Conservation (phyloP, 2,329 filamentous ascomycete genomes). For the Aspergillus quadrilineatus region DNA sequence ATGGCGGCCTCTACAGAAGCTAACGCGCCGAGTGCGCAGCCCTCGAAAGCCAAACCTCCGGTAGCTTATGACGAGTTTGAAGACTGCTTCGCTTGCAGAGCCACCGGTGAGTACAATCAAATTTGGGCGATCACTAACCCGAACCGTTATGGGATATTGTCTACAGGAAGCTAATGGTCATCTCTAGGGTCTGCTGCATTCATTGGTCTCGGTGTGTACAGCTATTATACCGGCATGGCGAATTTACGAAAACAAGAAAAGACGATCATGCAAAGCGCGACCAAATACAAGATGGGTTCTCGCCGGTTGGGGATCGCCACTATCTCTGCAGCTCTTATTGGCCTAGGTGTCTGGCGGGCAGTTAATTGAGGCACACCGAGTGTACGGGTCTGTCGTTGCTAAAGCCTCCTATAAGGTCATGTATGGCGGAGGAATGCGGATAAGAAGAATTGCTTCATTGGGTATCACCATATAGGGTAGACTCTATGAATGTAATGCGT, state of each 20-base stretch:
- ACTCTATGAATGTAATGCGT: conserved; percentile 35
- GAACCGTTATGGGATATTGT: neutral
- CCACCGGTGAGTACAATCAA: conserved; percentile 60
- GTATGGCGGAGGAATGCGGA: conserved; percentile 5
- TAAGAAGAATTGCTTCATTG: conserved; percentile 28
- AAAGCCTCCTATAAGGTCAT: neutral
- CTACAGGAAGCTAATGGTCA: neutral
- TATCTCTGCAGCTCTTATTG: conserved; percentile 67
- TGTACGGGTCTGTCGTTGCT: neutral
- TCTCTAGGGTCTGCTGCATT: conserved; percentile 69
- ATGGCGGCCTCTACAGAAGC: conserved; percentile 39
- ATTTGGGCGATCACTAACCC: neutral
- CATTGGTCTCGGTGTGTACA: conserved; percentile 72
- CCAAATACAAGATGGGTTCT: conserved; percentile 70
- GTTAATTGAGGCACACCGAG: conserved; percentile 50
- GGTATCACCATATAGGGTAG: conserved; percentile 38
- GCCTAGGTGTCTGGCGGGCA: conserved; percentile 68
- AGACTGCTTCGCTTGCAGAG: conserved; percentile 69
- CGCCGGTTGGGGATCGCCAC: conserved; percentile 65
- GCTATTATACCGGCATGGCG: conserved; percentile 70
- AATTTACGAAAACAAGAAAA: conserved; percentile 66
- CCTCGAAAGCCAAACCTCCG: conserved; percentile 62
- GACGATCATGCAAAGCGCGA: conserved; percentile 65
- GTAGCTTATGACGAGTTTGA: conserved; percentile 46
- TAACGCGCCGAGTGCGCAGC: conserved; percentile 50